These are phyloP conservation scores for Fusarium sp. DNA, from an alignment of 2,329 filamentous ascomycete species.

Conservation along the genomic window DNA sequence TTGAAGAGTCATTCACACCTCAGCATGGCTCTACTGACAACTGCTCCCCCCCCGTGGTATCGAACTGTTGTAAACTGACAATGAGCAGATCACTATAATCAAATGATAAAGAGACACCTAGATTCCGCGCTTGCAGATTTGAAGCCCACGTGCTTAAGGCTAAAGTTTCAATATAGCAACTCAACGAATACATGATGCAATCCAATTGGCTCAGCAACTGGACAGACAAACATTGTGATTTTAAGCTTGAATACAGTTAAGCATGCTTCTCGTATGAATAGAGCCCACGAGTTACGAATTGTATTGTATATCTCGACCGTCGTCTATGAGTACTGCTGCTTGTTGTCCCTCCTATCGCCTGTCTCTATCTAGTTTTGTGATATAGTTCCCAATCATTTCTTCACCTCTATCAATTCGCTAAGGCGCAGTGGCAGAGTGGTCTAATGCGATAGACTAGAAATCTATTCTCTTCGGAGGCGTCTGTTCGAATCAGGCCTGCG, in stretches of 20 bases:
- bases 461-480: constrained; percentile 43
- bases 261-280: too few relatives aligned
- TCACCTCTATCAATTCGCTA: background rate
- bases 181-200: background rate
- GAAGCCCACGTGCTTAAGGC: background rate
- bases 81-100: background rate
- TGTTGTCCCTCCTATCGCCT: background rate
- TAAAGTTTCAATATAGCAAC: background rate
- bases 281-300: background rate
- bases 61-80: too few relatives aligned
- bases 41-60: too few relatives aligned
- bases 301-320: background rate
- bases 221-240: background rate
- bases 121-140: background rate
- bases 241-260: background rate
- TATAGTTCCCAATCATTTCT: fast-evolving
- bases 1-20: background rate
- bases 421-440: constrained; percentile 44
- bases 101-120: too few relatives aligned
- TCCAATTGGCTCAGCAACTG: background rate
- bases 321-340: too few relatives aligned
- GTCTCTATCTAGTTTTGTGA: fast-evolving
- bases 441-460: constrained; percentile 45
- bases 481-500: constrained; percentile 44
- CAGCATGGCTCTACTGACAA: background rate